Percentiles rank a stretch among this genome's conserved stretches.
Conservation (phyloP, 345 rosid species). For the Ceriops zippeliana region DNA sequence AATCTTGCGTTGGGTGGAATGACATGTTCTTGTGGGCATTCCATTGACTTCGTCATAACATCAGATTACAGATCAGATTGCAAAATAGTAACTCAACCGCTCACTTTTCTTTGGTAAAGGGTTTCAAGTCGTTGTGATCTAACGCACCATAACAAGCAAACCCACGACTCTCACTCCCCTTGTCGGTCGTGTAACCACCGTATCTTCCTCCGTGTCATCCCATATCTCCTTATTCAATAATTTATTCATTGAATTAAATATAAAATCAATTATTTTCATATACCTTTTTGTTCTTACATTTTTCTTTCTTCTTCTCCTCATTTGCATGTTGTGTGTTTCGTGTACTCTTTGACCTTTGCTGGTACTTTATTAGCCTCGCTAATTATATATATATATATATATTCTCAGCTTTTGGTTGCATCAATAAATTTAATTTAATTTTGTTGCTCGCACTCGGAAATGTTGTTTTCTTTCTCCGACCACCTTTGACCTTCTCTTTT, state of each 20-base stretch:
- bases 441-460: not conserved
- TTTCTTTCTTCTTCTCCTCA: not conserved
- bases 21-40: slow-evolving; percentile 18
- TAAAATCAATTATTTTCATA: too few species aligned
- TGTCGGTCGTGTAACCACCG: slow-evolving; percentile 28
- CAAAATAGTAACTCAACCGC: slow-evolving; percentile 30
- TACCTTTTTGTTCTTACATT: too few species aligned
- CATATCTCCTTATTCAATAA: slow-evolving; percentile 9
- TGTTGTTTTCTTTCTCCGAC: slow-evolving; percentile 28
- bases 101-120: slow-evolving; percentile 28
- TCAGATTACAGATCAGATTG: slow-evolving; percentile 2
- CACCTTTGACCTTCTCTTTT: slow-evolving; percentile 31
- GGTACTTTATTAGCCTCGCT: not conserved
- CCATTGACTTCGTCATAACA: slow-evolving; percentile 26
- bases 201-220: slow-evolving; percentile 21
- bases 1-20: slow-evolving; percentile 5
- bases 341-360: not conserved
- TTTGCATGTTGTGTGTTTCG: not conserved
- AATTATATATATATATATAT: too few species aligned
- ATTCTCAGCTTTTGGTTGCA: not conserved
- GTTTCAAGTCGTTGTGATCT: slow-evolving; percentile 24
- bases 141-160: slow-evolving; percentile 34
- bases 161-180: slow-evolving; percentile 7
- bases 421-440: not conserved
- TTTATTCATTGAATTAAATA: not conserved